Conservation (phyloP, 2,329 filamentous ascomycete genomes). For the Botrytis pseudocinerea region DNA sequence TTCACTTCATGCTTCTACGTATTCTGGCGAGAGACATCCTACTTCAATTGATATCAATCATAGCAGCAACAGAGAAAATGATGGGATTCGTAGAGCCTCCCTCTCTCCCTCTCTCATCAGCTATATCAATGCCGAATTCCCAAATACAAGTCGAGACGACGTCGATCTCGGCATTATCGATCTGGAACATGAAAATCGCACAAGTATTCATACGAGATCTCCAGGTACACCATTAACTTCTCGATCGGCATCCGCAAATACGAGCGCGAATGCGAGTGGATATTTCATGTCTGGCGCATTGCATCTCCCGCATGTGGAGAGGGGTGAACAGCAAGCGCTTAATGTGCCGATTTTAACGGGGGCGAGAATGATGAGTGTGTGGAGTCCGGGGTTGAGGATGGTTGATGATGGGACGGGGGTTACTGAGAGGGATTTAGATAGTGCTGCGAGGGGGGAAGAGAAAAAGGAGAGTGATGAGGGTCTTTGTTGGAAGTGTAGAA, state of each 20-base stretch:
- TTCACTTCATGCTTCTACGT: background rate
- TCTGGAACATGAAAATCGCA: slow-evolving; percentile 7
- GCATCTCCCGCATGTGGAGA: background rate
- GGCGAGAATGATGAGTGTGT: slow-evolving; percentile 6
- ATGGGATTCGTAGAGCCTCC: background rate
- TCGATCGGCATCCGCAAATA: background rate
- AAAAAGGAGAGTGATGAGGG: background rate
- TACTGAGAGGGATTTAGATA: background rate
- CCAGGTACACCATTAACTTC: background rate
- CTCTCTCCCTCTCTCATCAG: slow-evolving; percentile 7
- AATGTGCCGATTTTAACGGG: slow-evolving; percentile 22
- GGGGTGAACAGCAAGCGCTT: background rate
- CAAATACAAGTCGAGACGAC: background rate
- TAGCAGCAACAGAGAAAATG: background rate
- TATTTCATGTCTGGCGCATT: slow-evolving; percentile 15
- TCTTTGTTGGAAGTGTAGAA: slow-evolving; percentile 36
- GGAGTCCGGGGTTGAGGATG: background rate
- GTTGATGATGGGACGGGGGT: background rate
- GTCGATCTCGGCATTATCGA: slow-evolving; percentile 19
- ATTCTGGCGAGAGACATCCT: background rate
- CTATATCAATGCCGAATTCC: background rate
- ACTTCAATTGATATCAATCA: background rate
- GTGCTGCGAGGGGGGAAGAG: background rate
- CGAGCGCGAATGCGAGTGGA: background rate
- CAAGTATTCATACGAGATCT: no score